Base-by-base conservation (phyloP, 106 monocot genomes). In the Alisma plantagoaquatica region DNA sequence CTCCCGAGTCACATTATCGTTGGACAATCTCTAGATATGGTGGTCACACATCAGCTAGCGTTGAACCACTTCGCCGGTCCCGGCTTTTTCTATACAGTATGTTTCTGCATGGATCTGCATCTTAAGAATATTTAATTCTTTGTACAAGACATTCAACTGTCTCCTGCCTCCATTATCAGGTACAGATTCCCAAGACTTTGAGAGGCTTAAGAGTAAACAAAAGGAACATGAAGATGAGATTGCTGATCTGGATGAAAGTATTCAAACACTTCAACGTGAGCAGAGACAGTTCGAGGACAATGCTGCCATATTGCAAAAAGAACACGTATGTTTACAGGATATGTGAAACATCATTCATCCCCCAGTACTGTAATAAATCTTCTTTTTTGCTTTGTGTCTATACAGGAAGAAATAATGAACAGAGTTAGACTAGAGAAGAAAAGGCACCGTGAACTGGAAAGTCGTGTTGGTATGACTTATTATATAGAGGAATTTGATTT, bases 1-100 rank as follows among this genome's bases (percentile, higher is more conserved):
- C 96, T 43, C 96, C 96, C 27, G 89, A 88, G 53, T 88, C 77
- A 68, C 89, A 96, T 73, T 96, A 96, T 46, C 59, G 89, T 10
- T 96, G 89, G 89, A 59, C 75, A 8, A 59, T 27, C 28, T 96
- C 96, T 25, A 84, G 89, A 89, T 96, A 96, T 76, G 81, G 96
- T 51, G 84, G 80, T 28, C 73, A 89, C 31, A 61, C 77, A 59
- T 88, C 89, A 60, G 96, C 81, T 15, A 69, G 35, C 48, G 78
- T 96, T 33, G 78, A 96, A 0, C 56, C 72, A 53, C 76, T 96
- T 7, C 54, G 61, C 41, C 70, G 68, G 53, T 82, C 96, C 15
- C 78, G 76, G 1, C 89, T 89, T 65, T 96, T 96, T 63, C 62
- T 63, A 33, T 79, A 61, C 33, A 85, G 96, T 96, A 88, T 59